phyloP scores from a whole-genome alignment of 257 asterid genomes.

The Salvia rosmarinus region DNA sequence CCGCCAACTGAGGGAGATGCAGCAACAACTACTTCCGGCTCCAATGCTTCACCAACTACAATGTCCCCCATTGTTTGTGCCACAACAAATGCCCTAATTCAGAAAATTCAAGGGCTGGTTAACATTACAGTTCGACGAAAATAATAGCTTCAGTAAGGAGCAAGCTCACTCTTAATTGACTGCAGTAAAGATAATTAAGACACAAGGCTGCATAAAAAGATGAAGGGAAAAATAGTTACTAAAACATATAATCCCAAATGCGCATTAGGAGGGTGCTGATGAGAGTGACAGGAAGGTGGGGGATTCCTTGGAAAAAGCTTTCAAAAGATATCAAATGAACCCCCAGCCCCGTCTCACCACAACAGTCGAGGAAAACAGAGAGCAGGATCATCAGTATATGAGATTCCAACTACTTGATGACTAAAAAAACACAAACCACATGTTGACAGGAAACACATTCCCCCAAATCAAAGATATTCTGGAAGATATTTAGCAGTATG shows the following conservation, averaged over 20 bases:
- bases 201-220: constrained; percentile 15
- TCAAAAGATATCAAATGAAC: constrained; percentile 19
- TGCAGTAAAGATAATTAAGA: background rate
- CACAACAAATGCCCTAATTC: constrained; percentile 73
- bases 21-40: constrained; percentile 84
- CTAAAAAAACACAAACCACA: background rate
- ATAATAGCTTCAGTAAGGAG: constrained; percentile 18
- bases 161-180: constrained; percentile 25
- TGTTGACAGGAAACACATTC: constrained; percentile 2
- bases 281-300: background rate
- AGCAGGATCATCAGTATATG: constrained; percentile 23
- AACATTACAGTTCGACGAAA: constrained; percentile 19
- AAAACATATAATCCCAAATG: background rate
- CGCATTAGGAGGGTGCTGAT: background rate
- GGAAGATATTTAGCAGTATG: background rate
- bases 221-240: background rate
- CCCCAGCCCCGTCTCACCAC: background rate
- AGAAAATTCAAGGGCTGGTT: constrained; percentile 33
- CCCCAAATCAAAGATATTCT: background rate
- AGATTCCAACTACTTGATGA: constrained; percentile 22
- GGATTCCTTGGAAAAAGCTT: background rate
- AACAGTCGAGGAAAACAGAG: constrained; percentile 13
- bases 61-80: constrained; percentile 84
- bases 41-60: constrained; percentile 70
- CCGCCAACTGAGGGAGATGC: constrained; percentile 94